Evolutionary conservation across 2,329 filamentous ascomycete species (phyloP).

Genomic region (Fusarium sp.): DNA sequence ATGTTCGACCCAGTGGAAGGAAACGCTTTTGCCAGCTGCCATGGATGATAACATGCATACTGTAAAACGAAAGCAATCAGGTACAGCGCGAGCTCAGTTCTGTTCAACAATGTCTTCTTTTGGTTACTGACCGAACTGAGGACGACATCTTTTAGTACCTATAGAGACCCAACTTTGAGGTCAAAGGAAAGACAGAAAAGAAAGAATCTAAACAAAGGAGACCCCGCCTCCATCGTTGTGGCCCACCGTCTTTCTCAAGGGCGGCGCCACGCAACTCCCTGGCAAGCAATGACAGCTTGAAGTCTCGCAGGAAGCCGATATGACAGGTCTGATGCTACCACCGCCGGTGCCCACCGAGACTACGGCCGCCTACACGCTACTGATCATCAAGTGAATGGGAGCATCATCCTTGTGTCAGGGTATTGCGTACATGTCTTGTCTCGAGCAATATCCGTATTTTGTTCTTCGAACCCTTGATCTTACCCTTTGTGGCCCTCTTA

Average conservation of each 20-base stretch:
- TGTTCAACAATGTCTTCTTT: neutral
- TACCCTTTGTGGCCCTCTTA: slow-evolving; percentile 37
- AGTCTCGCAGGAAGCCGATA: slow-evolving; percentile 52
- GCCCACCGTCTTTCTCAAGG: slow-evolving; percentile 41
- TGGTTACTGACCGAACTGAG: slow-evolving; percentile 12
- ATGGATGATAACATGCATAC: slow-evolving; percentile 3
- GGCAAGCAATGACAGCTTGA: slow-evolving; percentile 44
- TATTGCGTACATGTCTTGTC: slow-evolving; percentile 36
- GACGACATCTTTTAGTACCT: slow-evolving; percentile 9
- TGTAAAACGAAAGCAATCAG: neutral
- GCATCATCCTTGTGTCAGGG: slow-evolving; percentile 40
- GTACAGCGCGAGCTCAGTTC: neutral
- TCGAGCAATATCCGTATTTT: slow-evolving; percentile 34
- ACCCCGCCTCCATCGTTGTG: slow-evolving; percentile 42
- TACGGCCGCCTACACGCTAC: slow-evolving; percentile 46
- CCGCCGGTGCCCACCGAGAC: slow-evolving; percentile 46
- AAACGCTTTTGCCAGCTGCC: slow-evolving; percentile 8
- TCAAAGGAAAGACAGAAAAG: slow-evolving; percentile 18
- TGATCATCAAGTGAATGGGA: slow-evolving; percentile 47
- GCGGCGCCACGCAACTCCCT: slow-evolving; percentile 45
- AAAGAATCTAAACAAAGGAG: slow-evolving; percentile 20
- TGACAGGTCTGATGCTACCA: slow-evolving; percentile 53
- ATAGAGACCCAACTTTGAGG: slow-evolving; percentile 2
- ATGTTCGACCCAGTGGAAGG: slow-evolving; percentile 12
- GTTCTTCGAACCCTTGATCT: slow-evolving; percentile 42